Percentiles rank a stretch among this genome's conserved stretches.
Conservation (phyloP, 257 asterid genomes). For the Jasminum sambac region DNA sequence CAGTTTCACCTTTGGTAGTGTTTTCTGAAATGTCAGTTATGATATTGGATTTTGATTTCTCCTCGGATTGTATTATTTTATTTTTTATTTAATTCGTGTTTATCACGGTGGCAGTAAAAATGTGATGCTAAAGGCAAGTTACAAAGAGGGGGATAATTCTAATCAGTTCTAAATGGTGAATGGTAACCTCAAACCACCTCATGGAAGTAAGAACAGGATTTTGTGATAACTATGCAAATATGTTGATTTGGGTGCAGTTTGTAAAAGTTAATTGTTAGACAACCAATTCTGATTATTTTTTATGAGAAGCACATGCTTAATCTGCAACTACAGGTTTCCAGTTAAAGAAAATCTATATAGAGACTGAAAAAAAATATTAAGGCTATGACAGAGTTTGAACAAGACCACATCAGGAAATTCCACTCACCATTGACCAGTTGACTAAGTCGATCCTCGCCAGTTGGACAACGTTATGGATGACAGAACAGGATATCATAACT, state of each 20-base stretch:
- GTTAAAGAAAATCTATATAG: not conserved
- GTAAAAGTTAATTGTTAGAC: not conserved
- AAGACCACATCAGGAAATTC: not conserved
- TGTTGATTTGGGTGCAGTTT: not conserved
- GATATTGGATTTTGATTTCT: not conserved
- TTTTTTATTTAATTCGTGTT: no score
- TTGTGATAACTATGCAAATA: not conserved
- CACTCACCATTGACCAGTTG: no score
- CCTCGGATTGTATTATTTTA: not conserved
- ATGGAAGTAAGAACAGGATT: not conserved
- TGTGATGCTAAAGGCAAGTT: not conserved
- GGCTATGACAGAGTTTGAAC: not conserved
- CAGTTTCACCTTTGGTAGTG: not conserved
- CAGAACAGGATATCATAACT: not conserved
- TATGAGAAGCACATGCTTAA: not conserved
- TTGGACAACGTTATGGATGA: not conserved
- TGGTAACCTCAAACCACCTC: not conserved
- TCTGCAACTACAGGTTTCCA: not conserved
- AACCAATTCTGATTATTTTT: not conserved
- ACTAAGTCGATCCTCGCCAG: not conserved
- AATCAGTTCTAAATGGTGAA: not conserved
- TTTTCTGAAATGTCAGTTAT: not conserved
- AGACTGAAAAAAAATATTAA: not conserved
- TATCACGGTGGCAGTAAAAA: not conserved
- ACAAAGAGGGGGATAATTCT: not conserved